Conservation (phyloP, 345 rosid genomes). For the Acer yangbiense region DNA sequence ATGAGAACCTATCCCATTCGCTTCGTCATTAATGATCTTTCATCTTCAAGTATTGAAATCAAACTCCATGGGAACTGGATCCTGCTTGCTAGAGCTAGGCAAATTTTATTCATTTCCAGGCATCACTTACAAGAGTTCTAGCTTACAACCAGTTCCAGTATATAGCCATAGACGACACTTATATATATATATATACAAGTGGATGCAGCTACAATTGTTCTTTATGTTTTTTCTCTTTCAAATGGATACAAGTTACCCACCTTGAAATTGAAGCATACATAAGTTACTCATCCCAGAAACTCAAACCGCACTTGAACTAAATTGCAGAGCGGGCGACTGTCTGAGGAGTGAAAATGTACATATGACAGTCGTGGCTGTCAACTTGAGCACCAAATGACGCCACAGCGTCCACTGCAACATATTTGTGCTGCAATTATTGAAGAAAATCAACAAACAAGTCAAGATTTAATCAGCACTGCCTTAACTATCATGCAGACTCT, state of each 20-base stretch:
- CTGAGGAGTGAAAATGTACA: constrained; percentile 69
- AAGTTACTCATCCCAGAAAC: constrained; percentile 7
- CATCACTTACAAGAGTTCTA: neutral
- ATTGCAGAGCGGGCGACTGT: constrained; percentile 34
- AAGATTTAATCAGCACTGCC: neutral
- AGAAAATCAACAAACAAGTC: too few species aligned
- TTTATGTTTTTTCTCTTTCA: neutral
- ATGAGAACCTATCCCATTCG: too few species aligned
- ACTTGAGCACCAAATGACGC: constrained; percentile 64
- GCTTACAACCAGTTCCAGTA: neutral
- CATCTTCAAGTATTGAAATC: neutral
- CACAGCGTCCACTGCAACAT: constrained; percentile 46
- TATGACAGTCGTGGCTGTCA: constrained; percentile 63
- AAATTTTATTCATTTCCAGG: neutral
- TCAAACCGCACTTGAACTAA: constrained; percentile 24
- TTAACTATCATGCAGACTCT: neutral
- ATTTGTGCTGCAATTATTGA: constrained; percentile 51
- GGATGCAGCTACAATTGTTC: neutral
- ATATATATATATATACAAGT: neutral
- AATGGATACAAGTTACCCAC: neutral
- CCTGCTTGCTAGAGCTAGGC: neutral
- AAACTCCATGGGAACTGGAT: neutral
- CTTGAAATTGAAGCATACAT: neutral
- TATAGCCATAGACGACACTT: constrained; percentile 2
- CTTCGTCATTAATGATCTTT: too few species aligned